Evolutionary conservation across 2,329 filamentous ascomycete species (phyloP), one percentile per base, ranked within the genome.

Genomic region (Proliferodiscus dingleyae): DNA sequence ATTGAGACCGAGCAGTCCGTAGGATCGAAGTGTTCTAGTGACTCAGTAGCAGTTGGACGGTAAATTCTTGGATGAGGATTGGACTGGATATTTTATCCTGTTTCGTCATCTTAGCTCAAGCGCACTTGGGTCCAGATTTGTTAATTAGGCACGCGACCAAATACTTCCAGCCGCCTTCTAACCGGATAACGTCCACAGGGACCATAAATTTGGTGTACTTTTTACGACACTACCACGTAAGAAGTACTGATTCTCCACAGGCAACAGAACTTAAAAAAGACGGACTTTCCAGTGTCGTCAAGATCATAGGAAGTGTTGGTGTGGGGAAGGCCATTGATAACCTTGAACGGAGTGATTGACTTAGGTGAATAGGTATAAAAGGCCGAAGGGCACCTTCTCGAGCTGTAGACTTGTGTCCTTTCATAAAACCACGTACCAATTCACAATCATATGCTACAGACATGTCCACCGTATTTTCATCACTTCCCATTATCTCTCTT

Each of bases 401-500:
- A n/a, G n/a, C n/a, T n/a, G n/a, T n/a, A n/a, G n/a, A n/a, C 26
- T 28, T 13, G 7, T 28, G 7, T 28, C 7, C 26, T 28, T 13
- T 7, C 13, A 7, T 28, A 13, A 28, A 28, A 28, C 7, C 26
- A 28, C 7, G 7, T 28, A 28, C 7, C 7, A 7, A 28, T 13
- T 28, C 26, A 13, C 7, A 13, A 28, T 7, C 13, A 28, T 28
- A 7, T 28, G 26, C 26, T 7, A 5, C n/a, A 13, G 9, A 5
- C 29, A 49, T 49, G 40, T 51, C 46, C 23, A 51, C 37, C 30
- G 45, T 38, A 9, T 71, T 71, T 50, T 66, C 66, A 3, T 64
- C 65, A 5, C 62, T 70, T 9, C 69, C 68, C 5, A 65, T 71
- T 42, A 61, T 72, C 22, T 69, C 71, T 42, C 60, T 71, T 21